These are phyloP conservation scores for Podila epigama DNA, from an alignment of 192 early-diverging fungal genomes.

Conservation along the genomic window DNA sequence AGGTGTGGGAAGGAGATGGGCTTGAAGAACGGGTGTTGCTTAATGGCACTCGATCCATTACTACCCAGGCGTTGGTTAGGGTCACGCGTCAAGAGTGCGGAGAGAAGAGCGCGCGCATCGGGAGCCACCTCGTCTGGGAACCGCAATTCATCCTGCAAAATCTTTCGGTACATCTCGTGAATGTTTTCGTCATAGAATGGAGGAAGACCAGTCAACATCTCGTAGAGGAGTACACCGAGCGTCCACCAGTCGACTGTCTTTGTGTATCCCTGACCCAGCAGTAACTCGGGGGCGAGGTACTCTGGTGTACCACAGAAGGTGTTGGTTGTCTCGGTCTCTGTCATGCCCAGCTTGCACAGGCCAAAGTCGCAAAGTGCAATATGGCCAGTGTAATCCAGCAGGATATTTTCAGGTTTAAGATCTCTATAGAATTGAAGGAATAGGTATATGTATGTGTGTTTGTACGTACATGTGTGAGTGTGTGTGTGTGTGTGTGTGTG, in stretches of 20 bases:
- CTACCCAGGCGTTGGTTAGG: constrained; percentile 83
- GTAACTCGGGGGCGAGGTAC: constrained; percentile 93
- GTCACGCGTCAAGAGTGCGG: constrained; percentile 81
- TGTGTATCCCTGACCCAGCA: constrained; percentile 86
- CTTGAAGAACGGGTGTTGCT: constrained; percentile 93
- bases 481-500: no score
- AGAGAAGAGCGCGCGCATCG: constrained; percentile 70
- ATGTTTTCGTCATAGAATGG: constrained; percentile 96
- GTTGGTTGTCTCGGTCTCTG: constrained; percentile 89
- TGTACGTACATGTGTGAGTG: no score
- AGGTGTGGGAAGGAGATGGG: constrained; percentile 90
- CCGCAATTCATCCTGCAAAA: constrained; percentile 87
- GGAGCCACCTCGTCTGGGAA: constrained; percentile 79
- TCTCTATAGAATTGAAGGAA: constrained; percentile 81
- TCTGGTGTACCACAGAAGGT: constrained; percentile 99
- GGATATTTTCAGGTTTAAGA: constrained; percentile 95
- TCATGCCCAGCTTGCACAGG: constrained; percentile 94
- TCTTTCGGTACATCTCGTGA: constrained; percentile 95
- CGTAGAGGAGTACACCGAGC: constrained; percentile 89
- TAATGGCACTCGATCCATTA: constrained; percentile 90
- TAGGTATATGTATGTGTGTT: constrained; percentile 52
- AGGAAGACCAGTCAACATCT: constrained; percentile 89
- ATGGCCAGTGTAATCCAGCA: constrained; percentile 93
- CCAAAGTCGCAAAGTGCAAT: constrained; percentile 96
- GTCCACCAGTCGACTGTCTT: constrained; percentile 99